phyloP scores from a whole-genome alignment of 257 asterid species.

The Solanum acaule region DNA sequence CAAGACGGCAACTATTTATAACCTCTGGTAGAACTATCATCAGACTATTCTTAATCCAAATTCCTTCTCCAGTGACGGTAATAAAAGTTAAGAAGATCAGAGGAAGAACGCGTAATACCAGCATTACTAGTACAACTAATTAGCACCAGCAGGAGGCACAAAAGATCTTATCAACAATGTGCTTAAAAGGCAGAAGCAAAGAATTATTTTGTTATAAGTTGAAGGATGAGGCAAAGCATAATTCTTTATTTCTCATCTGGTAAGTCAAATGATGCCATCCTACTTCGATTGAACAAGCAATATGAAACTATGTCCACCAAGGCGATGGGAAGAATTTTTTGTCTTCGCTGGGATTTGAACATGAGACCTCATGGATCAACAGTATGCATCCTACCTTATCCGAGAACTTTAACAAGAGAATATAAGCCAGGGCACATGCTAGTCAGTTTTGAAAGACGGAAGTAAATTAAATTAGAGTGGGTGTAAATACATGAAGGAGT shows the following conservation, averaged over 20 bases:
- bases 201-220: neutral
- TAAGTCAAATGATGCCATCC: neutral
- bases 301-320: neutral
- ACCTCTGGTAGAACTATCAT: neutral
- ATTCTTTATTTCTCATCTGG: neutral
- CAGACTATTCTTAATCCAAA: neutral
- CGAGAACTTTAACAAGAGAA: neutral
- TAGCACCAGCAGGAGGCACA: neutral
- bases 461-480: neutral
- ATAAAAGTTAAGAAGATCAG: neutral
- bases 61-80: neutral
- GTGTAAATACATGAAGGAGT: neutral
- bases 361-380: neutral
- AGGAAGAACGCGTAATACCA: neutral
- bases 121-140: neutral
- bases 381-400: neutral
- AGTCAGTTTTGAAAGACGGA: neutral
- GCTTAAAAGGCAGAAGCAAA: neutral
- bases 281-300: neutral
- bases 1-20: neutral
- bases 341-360: neutral
- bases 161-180: neutral
- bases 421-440: neutral
- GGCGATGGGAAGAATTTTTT: neutral
- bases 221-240: neutral